Percentiles rank a stretch among this genome's conserved stretches.
Conservation (phyloP, 306 rosid species). For the Sicyos baderoa region DNA sequence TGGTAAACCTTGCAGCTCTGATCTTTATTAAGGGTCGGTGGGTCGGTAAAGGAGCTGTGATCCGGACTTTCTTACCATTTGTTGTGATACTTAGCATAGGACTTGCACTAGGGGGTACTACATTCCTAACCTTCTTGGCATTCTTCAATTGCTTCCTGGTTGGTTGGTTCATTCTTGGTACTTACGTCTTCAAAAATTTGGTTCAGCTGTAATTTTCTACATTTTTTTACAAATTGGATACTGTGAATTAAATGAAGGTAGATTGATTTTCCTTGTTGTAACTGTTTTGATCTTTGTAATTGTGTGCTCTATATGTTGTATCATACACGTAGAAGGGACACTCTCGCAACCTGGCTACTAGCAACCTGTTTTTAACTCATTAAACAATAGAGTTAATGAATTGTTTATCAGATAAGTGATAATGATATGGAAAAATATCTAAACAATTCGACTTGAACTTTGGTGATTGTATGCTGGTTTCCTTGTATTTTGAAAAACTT, state of each 20-base stretch:
- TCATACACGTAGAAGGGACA: no score
- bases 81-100: conserved; percentile 50
- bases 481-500: neutral
- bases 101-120: conserved; percentile 52
- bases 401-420: neutral
- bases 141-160: conserved; percentile 48
- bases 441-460: neutral
- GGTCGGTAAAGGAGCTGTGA: conserved; percentile 58
- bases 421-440: neutral
- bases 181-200: conserved; percentile 66
- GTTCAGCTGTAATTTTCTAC: conserved; percentile 56
- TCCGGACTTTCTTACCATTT: conserved; percentile 61
- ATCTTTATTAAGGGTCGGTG: conserved; percentile 71
- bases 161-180: conserved; percentile 87
- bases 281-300: neutral
- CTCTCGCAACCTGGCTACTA: neutral
- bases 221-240: neutral
- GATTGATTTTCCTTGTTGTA: neutral
- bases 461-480: neutral
- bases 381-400: neutral
- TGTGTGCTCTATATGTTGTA: no score
- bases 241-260: neutral
- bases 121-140: conserved; percentile 54
- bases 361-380: neutral
- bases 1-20: conserved; percentile 84